A percentile compares a stretch with the other conserved stretches of the same genome.
Evolutionary conservation across 192 early-diverging fungal genomes (phyloP).

Genomic region (Coemansia sp.): DNA sequence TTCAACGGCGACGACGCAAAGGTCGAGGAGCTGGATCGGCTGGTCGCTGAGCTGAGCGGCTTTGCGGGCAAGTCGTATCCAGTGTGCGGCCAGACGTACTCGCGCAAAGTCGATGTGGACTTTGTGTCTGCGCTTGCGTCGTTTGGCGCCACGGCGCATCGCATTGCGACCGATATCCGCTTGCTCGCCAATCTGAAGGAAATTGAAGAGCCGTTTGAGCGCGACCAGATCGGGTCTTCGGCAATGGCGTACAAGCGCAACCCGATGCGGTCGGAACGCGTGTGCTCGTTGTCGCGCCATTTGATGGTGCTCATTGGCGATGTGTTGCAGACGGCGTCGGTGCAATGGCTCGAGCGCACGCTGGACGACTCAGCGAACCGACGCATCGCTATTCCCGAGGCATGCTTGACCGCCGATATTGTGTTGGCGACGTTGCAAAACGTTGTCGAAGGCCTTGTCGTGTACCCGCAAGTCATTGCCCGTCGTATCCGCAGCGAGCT

Average conservation of each 20-base stretch:
- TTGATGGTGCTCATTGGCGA: slow-evolving; percentile 88
- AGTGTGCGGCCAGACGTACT: slow-evolving; percentile 97
- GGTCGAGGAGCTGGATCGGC: slow-evolving; percentile 85
- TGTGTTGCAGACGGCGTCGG: slow-evolving; percentile 83
- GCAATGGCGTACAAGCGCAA: slow-evolving; percentile 99
- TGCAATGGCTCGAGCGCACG: slow-evolving; percentile 97
- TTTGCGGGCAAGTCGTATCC: slow-evolving; percentile 77
- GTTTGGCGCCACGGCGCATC: slow-evolving; percentile 95
- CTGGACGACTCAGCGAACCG: slow-evolving; percentile 97
- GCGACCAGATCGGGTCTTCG: slow-evolving; percentile 97
- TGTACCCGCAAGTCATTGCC: slow-evolving; percentile 93
- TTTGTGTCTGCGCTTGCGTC: slow-evolving; percentile 80
- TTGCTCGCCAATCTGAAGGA: slow-evolving; percentile 96
- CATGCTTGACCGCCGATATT: slow-evolving; percentile 96
- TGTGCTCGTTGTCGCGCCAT: slow-evolving; percentile 93
- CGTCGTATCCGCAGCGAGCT: slow-evolving; percentile 90
- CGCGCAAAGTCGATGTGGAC: slow-evolving; percentile 97
- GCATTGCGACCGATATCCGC: slow-evolving; percentile 95
- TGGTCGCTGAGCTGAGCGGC: slow-evolving; percentile 86
- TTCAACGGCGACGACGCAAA: slow-evolving; percentile 94
- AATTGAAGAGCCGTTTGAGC: slow-evolving; percentile 98
- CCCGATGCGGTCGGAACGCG: slow-evolving; percentile 98
- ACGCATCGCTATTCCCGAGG: slow-evolving; percentile 92
- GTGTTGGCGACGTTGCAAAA: slow-evolving; percentile 93
- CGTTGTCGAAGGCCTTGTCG: slow-evolving; percentile 96